Percentiles rank a stretch among this genome's conserved stretches.
Evolutionary conservation across 2,329 filamentous ascomycete species (phyloP).

Genomic region (Elsinoe fawcettii): DNA sequence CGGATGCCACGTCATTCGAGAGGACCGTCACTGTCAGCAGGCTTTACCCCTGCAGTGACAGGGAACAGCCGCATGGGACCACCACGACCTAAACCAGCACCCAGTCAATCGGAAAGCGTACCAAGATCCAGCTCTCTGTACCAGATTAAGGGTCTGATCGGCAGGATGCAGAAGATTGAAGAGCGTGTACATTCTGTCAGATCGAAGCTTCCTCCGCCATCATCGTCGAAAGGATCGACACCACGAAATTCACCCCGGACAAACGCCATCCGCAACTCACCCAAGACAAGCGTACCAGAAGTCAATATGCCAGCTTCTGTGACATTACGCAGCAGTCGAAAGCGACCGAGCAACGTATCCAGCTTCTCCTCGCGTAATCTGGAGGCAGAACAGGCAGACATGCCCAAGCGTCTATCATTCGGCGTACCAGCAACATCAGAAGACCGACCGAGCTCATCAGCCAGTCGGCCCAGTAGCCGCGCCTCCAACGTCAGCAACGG

Average conservation of each 20-base stretch:
- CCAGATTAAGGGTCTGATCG: slow-evolving; percentile 88
- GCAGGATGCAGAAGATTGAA: slow-evolving; percentile 94
- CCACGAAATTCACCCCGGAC: slow-evolving; percentile 70
- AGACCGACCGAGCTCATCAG: slow-evolving; percentile 20
- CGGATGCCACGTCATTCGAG: slow-evolving; percentile 45
- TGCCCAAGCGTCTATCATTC: slow-evolving; percentile 42
- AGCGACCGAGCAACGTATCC: slow-evolving; percentile 54
- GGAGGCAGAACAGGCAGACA: slow-evolving; percentile 20
- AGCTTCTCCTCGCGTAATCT: slow-evolving; percentile 26
- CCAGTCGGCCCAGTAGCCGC: slow-evolving; percentile 64
- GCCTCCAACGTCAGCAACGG: slow-evolving; percentile 52
- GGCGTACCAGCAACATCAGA: slow-evolving; percentile 32
- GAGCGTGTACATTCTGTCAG: slow-evolving; percentile 84
- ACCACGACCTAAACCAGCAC: slow-evolving; percentile 33
- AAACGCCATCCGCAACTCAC: slow-evolving; percentile 17
- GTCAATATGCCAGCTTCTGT: slow-evolving; percentile 48
- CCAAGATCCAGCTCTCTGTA: slow-evolving; percentile 67
- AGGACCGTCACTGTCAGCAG: slow-evolving; percentile 46
- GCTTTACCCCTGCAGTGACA: slow-evolving; percentile 36
- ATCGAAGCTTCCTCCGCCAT: slow-evolving; percentile 79
- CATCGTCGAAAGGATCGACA: slow-evolving; percentile 52
- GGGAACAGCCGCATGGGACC: slow-evolving; percentile 40
- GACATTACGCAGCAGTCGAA: slow-evolving; percentile 57
- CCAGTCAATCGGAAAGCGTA: slow-evolving; percentile 30
- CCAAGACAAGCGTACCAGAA: slow-evolving; percentile 37